Percentiles rank a stretch among this genome's conserved stretches.
Evolutionary conservation across 2,329 filamentous ascomycete species (phyloP).

Genomic region (Penicillium glabrum): DNA sequence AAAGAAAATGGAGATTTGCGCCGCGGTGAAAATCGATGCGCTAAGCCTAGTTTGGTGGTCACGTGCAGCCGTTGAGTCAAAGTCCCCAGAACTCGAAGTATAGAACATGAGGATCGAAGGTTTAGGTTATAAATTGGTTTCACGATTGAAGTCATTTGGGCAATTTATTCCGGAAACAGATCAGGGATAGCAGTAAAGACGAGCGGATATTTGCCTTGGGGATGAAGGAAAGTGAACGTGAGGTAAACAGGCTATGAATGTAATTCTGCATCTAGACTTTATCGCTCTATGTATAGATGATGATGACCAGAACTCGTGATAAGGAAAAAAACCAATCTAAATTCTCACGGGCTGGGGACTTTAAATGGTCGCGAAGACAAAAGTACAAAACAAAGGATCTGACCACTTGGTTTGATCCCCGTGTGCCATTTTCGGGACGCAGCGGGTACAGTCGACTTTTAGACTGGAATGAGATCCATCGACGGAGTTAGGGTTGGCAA

Average conservation of each 20-base stretch:
- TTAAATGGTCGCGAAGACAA: background rate
- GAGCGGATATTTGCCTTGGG: background rate
- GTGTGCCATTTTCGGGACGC: conserved; percentile 21
- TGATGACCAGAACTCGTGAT: background rate
- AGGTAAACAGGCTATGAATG: background rate
- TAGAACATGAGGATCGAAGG: background rate
- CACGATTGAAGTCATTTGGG: background rate
- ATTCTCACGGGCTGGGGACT: background rate
- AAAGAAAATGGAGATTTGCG: conserved; percentile 4
- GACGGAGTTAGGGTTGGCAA: conserved; percentile 12
- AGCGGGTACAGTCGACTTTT: conserved; percentile 11
- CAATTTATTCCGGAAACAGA: too few species aligned
- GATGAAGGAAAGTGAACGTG: background rate
- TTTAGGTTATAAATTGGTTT: background rate
- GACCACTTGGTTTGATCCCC: background rate
- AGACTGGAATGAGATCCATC: conserved; percentile 22
- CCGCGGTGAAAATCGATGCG: background rate
- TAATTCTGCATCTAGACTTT: background rate
- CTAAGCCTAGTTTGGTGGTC: background rate
- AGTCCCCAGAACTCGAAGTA: background rate
- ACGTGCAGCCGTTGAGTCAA: background rate
- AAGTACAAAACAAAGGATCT: background rate
- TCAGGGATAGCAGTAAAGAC: background rate
- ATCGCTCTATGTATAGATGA: background rate
- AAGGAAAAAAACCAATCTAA: background rate